These are phyloP conservation scores for Harringtonia aguacate DNA, from an alignment of 2,329 filamentous ascomycete species.

Conservation along the genomic window DNA sequence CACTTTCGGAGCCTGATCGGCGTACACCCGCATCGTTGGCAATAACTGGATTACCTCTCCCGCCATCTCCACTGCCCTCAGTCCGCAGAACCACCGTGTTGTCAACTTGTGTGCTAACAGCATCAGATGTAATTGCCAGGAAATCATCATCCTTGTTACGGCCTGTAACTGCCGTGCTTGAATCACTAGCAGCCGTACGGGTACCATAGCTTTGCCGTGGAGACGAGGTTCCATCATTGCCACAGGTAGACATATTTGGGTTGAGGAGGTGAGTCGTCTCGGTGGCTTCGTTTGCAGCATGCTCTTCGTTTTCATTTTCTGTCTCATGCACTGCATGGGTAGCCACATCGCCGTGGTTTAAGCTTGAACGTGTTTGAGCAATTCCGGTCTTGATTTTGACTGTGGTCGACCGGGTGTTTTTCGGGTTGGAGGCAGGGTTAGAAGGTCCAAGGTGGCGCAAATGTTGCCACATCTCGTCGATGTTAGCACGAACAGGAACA, in stretches of 20 bases:
- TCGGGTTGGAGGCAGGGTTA: constrained; percentile 55
- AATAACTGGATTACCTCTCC: neutral
- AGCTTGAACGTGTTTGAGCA: neutral
- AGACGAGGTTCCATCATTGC: neutral
- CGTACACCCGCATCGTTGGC: neutral
- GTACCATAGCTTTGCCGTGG: neutral
- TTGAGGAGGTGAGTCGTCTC: constrained; percentile 33
- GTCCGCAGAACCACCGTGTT: neutral
- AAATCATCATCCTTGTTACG: neutral
- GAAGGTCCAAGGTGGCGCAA: constrained; percentile 56
- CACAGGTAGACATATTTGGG: constrained; percentile 18
- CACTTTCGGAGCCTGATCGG: constrained; percentile 10
- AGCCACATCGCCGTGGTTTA: neutral
- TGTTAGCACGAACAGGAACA: constrained; percentile 47
- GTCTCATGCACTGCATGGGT: neutral
- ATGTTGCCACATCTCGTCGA: constrained; percentile 52
- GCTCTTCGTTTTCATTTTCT: constrained; percentile 9
- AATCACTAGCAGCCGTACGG: neutral
- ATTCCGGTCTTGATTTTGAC: constrained; percentile 50
- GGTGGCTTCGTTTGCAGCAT: constrained; percentile 16
- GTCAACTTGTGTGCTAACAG: neutral
- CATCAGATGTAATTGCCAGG: neutral
- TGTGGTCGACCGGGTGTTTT: constrained; percentile 48
- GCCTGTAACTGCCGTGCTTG: neutral
- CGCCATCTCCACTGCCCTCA: too few species aligned